Evolutionary conservation across 148 eudicot species (phyloP), one percentile per base, ranked within the genome.

Genomic region (Camellia lanceoleosa): DNA sequence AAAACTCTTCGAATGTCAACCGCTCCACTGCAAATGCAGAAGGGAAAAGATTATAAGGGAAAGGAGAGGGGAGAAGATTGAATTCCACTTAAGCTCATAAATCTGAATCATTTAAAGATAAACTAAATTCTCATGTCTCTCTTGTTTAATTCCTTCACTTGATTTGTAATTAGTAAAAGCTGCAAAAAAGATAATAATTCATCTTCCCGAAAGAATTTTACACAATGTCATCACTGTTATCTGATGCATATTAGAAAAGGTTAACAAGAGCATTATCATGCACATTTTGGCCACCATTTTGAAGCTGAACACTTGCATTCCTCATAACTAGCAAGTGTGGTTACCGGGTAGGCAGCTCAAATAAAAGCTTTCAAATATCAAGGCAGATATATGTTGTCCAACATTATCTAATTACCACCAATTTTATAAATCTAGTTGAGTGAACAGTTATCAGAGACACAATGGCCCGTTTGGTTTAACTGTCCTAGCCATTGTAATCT

Each of bases 1-100:
- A 95, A 84, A 95, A 95, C 84, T 95, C 98, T 78, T 92, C 98
- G 84, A 93, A 95, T 76, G 97, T 93, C 80, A 95, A 82, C 20
- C 98, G 89, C 80, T 95, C 98, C 83, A 95, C 98, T 95, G 92
- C 83, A 75, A 13, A 80, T 20, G 68, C 79, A 81, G 68, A 59
- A 67, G 44, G 42, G 60, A 51, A 68, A 54, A 46, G 7, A 72
- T 79, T 44, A 78, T 47, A 56, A 71, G 73, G 79, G 71, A 23
- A 23, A 68, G 68, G 60, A 1, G 44, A 58, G 18, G 66, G 71
- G 43, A 66, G 68, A 75, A 20, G 16, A 30, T 79, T 23, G 19
- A 72, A 79, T 54, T 81, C 70, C 10, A 59, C 41, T 47, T 47
- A 68, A 55, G 42, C 54, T 62, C 65, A 54, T 41, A 68, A 58